A percentile compares a stretch with the other conserved stretches of the same genome.
phyloP scores from a whole-genome alignment of 495 filamentous ascomycete species.

The Stereocaulon alpinum region DNA sequence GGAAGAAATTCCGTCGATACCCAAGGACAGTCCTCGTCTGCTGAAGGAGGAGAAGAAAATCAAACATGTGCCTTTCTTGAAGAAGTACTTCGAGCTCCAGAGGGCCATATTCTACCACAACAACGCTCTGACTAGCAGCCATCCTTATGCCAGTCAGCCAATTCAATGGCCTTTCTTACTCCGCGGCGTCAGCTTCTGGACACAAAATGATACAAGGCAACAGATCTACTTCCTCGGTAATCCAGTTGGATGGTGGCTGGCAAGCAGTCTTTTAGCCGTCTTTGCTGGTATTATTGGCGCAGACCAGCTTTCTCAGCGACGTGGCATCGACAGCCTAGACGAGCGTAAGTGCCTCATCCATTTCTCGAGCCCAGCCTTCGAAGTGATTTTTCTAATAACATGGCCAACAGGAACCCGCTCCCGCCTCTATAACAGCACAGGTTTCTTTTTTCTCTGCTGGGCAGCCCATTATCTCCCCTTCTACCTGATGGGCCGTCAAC shows the following conservation, averaged over 20 bases:
- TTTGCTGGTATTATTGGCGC: constrained; percentile 87
- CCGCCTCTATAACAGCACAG: constrained; percentile 93
- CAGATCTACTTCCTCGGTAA: constrained; percentile 99
- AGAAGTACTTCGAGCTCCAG: constrained; percentile 93
- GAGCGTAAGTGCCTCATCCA: constrained; percentile 53
- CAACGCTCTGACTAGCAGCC: constrained; percentile 90
- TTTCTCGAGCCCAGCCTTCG: background rate
- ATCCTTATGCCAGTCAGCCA: constrained; percentile 91
- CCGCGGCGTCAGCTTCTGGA: constrained; percentile 98
- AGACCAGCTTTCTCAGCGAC: constrained; percentile 83
- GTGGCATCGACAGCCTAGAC: constrained; percentile 88
- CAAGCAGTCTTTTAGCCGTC: constrained; percentile 81
- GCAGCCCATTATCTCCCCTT: constrained; percentile 65
- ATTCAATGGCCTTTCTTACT: constrained; percentile 96
- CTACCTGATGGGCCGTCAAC: constrained; percentile 66
- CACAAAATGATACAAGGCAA: constrained; percentile 86
- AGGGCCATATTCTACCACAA: constrained; percentile 99
- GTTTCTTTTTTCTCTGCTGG: constrained; percentile 92
- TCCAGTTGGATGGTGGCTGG: constrained; percentile 95
- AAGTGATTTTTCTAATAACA: background rate
- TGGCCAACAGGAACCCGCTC: constrained; percentile 61
- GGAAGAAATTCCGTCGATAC: constrained; percentile 77
- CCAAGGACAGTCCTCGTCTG: constrained; percentile 56
- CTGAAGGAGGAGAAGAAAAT: constrained; percentile 61
- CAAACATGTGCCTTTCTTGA: constrained; percentile 76